A percentile compares a stretch with the other conserved stretches of the same genome.
Evolutionary conservation across 2,329 filamentous ascomycete species (phyloP).

Genomic region (Hymenoscyphus infarciens): DNA sequence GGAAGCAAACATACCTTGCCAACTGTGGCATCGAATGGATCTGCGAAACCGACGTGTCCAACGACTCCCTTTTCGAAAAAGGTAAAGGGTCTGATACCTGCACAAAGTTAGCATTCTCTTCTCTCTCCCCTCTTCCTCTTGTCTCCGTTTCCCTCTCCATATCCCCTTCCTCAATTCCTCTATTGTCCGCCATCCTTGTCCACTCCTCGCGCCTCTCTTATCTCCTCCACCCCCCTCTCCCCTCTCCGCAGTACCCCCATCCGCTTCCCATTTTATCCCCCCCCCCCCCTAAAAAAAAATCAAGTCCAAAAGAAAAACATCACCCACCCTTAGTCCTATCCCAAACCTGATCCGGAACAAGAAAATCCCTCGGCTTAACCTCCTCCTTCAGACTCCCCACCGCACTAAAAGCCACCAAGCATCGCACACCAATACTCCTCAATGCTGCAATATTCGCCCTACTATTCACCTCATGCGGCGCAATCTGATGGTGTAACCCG

Average conservation of each 20-base stretch:
- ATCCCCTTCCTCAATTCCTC: background rate
- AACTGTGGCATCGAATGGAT: slow-evolving; percentile 82
- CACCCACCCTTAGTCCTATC: slow-evolving; percentile 79
- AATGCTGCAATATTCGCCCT: slow-evolving; percentile 99
- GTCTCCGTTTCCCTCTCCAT: background rate
- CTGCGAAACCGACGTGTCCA: slow-evolving; percentile 90
- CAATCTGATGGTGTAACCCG: slow-evolving; percentile 81
- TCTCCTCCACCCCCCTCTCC: too few relatives aligned
- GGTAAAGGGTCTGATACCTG: slow-evolving; percentile 78
- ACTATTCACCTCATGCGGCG: slow-evolving; percentile 90
- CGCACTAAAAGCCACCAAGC: slow-evolving; percentile 90
- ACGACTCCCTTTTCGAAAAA: slow-evolving; percentile 94
- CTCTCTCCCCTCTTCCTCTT: background rate
- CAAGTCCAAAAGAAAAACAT: background rate
- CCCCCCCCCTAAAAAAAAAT: background rate
- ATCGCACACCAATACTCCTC: slow-evolving; percentile 81
- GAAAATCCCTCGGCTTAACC: slow-evolving; percentile 94
- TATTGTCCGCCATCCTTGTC: too few relatives aligned
- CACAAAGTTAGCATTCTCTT: background rate
- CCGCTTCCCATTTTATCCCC: background rate
- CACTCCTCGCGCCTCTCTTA: too few relatives aligned
- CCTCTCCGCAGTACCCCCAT: background rate
- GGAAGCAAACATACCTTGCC: slow-evolving; percentile 44
- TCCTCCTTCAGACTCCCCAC: slow-evolving; percentile 90
- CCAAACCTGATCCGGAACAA: slow-evolving; percentile 93